Percentiles rank a stretch among this genome's conserved stretches.
Evolutionary conservation across 371 early-diverging fungal genomes (phyloP).

Genomic region (Polyrhizophydium stewartii): DNA sequence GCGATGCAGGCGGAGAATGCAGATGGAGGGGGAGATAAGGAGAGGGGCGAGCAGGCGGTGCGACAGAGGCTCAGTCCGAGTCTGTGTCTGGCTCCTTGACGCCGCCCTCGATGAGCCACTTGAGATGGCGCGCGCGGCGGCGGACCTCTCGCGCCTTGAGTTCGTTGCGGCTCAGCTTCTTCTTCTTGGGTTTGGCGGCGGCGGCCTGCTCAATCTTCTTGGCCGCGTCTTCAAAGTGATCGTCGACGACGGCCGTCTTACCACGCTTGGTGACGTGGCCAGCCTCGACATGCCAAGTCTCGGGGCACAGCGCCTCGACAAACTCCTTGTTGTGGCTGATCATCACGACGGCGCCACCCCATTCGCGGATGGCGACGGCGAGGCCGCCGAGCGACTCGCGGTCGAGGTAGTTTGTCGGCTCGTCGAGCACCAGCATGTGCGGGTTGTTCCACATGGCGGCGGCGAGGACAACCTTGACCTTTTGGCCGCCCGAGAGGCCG

Average conservation of each 20-base stretch:
- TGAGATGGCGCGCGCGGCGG: constrained; percentile 64
- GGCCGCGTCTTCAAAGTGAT: constrained; percentile 58
- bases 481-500: constrained; percentile 82
- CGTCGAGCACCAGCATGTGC: constrained; percentile 73
- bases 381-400: constrained; percentile 82
- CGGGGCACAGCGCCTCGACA: constrained; percentile 72
- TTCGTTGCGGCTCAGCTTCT: constrained; percentile 79
- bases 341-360: constrained; percentile 83
- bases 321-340: constrained; percentile 85
- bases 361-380: constrained; percentile 72
- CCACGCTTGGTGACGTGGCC: constrained; percentile 39
- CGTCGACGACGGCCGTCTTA: constrained; percentile 53
- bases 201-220: constrained; percentile 41
- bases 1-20: no score
- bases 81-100: constrained; percentile 64
- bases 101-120: constrained; percentile 71
- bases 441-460: constrained; percentile 81
- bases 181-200: constrained; percentile 54
- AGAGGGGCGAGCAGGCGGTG: no score
- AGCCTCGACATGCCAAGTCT: constrained; percentile 70
- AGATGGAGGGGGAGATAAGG: no score
- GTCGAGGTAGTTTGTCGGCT: constrained; percentile 87
- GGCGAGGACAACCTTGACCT: constrained; percentile 82
- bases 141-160: constrained; percentile 63
- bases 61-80: constrained; percentile 56